These are phyloP conservation scores for Lachnellula hyalina DNA, from an alignment of 2,329 filamentous ascomycete genomes.

Conservation along the genomic window DNA sequence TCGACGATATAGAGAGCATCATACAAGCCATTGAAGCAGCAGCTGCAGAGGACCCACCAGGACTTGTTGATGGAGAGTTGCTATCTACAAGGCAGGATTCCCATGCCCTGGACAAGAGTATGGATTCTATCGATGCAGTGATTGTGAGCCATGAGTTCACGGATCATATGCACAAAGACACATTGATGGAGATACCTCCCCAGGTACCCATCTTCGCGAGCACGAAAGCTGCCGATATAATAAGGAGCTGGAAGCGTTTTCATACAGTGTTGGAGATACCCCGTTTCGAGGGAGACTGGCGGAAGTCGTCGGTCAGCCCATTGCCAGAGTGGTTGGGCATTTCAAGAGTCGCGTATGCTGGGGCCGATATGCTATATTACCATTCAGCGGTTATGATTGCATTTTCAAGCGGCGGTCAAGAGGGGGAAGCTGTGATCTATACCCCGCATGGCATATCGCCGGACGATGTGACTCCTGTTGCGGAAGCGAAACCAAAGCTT, in stretches of 20 bases:
- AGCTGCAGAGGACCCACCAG: conserved; percentile 1
- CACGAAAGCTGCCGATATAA: conserved; percentile 50
- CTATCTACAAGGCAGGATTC: neutral
- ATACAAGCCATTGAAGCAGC: conserved; percentile 43
- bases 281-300: conserved; percentile 26
- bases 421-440: conserved; percentile 54
- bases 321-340: conserved; percentile 59
- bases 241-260: conserved; percentile 56
- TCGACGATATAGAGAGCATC: conserved; percentile 49
- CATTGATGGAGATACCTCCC: conserved; percentile 48
- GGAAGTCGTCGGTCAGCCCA: conserved; percentile 22
- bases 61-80: neutral
- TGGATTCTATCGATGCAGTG: conserved; percentile 49
- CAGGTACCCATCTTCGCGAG: conserved; percentile 55
- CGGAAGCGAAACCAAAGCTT: conserved; percentile 40
- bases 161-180: conserved; percentile 60
- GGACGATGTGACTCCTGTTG: conserved; percentile 40
- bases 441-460: conserved; percentile 57
- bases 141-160: conserved; percentile 62
- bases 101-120: neutral
- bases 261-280: conserved; percentile 41
- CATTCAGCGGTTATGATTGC: conserved; percentile 57
- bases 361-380: conserved; percentile 51
- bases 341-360: conserved; percentile 47
- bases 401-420: conserved; percentile 35